Conservation (phyloP, 768 basidiomycete species). For the Termitomyces sp. region DNA sequence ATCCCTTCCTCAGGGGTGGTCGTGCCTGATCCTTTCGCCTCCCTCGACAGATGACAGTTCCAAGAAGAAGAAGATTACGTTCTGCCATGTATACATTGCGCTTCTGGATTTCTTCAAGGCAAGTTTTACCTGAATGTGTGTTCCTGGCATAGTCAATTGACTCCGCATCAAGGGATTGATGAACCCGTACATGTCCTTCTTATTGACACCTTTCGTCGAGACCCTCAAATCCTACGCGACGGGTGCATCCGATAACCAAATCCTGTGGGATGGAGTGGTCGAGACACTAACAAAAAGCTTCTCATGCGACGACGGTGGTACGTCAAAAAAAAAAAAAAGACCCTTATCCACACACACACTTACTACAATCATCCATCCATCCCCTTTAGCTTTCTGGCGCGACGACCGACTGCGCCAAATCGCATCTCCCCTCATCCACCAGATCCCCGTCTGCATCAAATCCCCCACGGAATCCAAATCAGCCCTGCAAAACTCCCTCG, state of each 20-base stretch:
- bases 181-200: conserved; percentile 85
- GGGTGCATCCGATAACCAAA: conserved; percentile 28
- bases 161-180: conserved; percentile 60
- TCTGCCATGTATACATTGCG: conserved; percentile 69
- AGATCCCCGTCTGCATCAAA: conserved; percentile 52
- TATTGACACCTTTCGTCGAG: conserved; percentile 65
- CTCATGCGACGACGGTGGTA: conserved; percentile 77
- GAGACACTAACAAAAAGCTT: conserved; percentile 67
- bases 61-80: conserved; percentile 65
- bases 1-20: not conserved
- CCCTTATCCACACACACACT: too few relatives aligned
- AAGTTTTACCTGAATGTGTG: conserved; percentile 13
- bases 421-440: conserved; percentile 55
- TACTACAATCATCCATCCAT: too few relatives aligned
- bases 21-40: conserved; percentile 6
- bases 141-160: not conserved
- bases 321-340: conserved; percentile 20
- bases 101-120: conserved; percentile 91
- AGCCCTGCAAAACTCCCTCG: conserved; percentile 48
- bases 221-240: conserved; percentile 50
- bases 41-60: conserved; percentile 28
- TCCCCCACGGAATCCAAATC: conserved; percentile 35
- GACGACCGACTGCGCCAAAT: conserved; percentile 74
- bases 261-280: conserved; percentile 65
- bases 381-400: conserved; percentile 76